Evolutionary conservation across 192 early-diverging fungal genomes (phyloP).

Genomic region (Umbelopsis ramanniana): DNA sequence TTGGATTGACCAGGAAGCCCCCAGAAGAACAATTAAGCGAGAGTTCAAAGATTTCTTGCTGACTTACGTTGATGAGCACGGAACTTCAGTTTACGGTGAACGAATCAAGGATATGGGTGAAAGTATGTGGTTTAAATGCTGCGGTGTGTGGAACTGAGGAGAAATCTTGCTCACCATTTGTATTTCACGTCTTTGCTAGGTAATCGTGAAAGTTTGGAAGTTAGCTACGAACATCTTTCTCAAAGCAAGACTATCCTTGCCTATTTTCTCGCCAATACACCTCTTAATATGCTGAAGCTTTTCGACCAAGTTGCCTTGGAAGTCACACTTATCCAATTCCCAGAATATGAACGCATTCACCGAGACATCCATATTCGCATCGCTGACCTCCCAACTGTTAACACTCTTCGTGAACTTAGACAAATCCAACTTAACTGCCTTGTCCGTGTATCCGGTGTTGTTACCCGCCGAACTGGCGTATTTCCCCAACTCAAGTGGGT

Average conservation of each 20-base stretch:
- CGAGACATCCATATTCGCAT: slow-evolving; percentile 95
- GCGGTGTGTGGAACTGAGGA: neutral
- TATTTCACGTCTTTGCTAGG: slow-evolving; percentile 17
- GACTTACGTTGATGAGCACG: slow-evolving; percentile 82
- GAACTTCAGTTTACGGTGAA: slow-evolving; percentile 92
- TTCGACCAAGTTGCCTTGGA: slow-evolving; percentile 95
- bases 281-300: slow-evolving; percentile 85
- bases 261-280: slow-evolving; percentile 89
- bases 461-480: slow-evolving; percentile 91
- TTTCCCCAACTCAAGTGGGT: slow-evolving; percentile 98
- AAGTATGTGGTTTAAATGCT: slow-evolving; percentile 24
- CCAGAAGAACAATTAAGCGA: slow-evolving; percentile 79
- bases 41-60: slow-evolving; percentile 91
- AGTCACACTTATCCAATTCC: slow-evolving; percentile 85
- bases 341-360: slow-evolving; percentile 89
- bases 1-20: slow-evolving; percentile 85
- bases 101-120: slow-evolving; percentile 85
- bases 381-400: slow-evolving; percentile 81
- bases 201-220: slow-evolving; percentile 86
- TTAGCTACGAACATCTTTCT: slow-evolving; percentile 82
- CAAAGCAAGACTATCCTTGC: slow-evolving; percentile 82
- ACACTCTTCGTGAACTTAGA: slow-evolving; percentile 88
- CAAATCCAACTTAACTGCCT: slow-evolving; percentile 92
- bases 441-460: slow-evolving; percentile 89
- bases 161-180: neutral